Evolutionary conservation across 169 alveolate species (phyloP).

Genomic region (Babesia bigemina): DNA sequence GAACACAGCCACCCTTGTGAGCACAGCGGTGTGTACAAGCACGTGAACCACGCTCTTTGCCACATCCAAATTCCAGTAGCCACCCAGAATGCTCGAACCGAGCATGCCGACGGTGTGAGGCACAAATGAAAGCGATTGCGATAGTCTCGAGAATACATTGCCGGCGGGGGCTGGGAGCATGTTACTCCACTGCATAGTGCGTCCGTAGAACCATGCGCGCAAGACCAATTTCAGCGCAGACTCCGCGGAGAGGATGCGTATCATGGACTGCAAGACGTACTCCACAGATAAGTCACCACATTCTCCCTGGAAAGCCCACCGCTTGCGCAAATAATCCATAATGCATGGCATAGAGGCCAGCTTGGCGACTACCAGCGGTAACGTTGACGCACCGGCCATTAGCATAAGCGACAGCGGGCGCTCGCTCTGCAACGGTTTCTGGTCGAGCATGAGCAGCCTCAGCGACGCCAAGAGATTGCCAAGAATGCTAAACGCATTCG

Average conservation of each 20-base stretch:
- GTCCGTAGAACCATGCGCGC: constrained; percentile 24
- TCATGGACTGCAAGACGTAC: neutral
- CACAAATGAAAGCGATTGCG: constrained; percentile 9
- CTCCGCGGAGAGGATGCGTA: constrained; percentile 19
- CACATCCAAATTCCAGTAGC: constrained; percentile 24
- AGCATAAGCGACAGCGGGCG: neutral
- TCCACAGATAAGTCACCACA: constrained; percentile 27
- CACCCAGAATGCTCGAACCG: constrained; percentile 20
- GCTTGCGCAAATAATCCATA: constrained; percentile 18
- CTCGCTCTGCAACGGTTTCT: neutral
- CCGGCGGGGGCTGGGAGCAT: neutral
- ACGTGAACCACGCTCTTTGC: constrained; percentile 8
- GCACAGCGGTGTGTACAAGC: constrained; percentile 20
- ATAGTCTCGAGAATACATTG: neutral
- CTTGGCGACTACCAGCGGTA: constrained; percentile 11
- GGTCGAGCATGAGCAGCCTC: constrained; percentile 27
- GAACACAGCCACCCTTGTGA: constrained; percentile 32
- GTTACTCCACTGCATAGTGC: neutral
- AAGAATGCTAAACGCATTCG: constrained; percentile 11
- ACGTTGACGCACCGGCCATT: constrained; percentile 4
- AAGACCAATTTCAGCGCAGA: constrained; percentile 13
- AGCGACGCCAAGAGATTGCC: constrained; percentile 35
- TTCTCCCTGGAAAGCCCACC: constrained; percentile 73
- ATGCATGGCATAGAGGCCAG: constrained; percentile 11
- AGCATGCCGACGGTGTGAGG: constrained; percentile 12